These are phyloP conservation scores for Salvia rosmarinus DNA, from an alignment of 257 asterid genomes.

Conservation along the genomic window DNA sequence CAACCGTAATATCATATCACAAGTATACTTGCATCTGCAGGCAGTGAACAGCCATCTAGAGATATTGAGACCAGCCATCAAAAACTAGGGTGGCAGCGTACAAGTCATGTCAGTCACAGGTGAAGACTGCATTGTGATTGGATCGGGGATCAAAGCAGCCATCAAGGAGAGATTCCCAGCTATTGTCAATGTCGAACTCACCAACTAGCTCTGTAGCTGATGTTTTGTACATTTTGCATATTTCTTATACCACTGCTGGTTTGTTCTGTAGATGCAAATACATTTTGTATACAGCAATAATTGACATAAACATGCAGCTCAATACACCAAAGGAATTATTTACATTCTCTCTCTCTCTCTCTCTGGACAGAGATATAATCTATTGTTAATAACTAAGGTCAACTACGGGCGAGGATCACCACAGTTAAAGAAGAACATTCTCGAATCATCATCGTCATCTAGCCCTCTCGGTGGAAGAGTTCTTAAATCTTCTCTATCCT, in stretches of 20 bases:
- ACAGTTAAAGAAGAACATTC: background rate
- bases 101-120: conserved; percentile 67
- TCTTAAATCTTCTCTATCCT: too few relatives aligned
- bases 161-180: conserved; percentile 90
- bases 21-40: conserved; percentile 44
- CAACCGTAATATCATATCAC: background rate
- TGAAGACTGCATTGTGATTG: conserved; percentile 73
- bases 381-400: background rate
- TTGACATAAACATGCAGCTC: background rate
- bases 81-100: conserved; percentile 84
- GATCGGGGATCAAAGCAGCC: conserved; percentile 90
- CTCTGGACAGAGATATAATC: too few relatives aligned
- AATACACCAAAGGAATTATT: background rate
- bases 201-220: conserved; percentile 42
- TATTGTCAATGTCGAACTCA: conserved; percentile 63
- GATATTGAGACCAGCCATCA: conserved; percentile 81
- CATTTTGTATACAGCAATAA: background rate
- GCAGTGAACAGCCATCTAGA: conserved; percentile 82
- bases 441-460: background rate
- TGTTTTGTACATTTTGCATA: background rate
- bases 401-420: background rate
- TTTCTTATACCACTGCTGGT: background rate
- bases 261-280: background rate
- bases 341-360: background rate
- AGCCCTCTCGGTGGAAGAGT: background rate